Conservation (phyloP, 345 rosid species). For the Luvunga scandens region DNA sequence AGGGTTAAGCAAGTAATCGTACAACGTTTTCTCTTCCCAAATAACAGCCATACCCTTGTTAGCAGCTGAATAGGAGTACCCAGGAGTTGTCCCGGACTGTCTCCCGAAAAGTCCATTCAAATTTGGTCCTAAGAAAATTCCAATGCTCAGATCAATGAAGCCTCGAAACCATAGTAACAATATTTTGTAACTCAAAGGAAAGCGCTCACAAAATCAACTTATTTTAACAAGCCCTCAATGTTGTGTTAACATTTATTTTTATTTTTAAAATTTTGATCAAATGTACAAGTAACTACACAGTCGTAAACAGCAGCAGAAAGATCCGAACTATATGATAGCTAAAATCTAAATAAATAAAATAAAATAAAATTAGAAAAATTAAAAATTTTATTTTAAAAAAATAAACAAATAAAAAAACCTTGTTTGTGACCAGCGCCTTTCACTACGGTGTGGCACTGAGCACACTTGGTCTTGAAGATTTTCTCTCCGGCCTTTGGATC, state of each 20-base stretch:
- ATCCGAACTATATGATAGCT: no score
- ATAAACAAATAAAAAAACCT: conserved; percentile 26
- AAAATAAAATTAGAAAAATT: not conserved
- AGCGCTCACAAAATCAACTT: no score
- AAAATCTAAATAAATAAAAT: no score
- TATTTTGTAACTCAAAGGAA: no score
- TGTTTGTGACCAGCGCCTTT: conserved; percentile 69
- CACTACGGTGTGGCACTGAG: conserved; percentile 69
- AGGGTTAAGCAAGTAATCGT: conserved; percentile 81
- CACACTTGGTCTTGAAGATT: conserved; percentile 68
- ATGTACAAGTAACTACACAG: no score
- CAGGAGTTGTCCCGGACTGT: conserved; percentile 76
- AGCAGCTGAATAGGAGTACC: conserved; percentile 83
- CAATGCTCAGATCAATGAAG: not conserved
- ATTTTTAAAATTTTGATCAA: no score
- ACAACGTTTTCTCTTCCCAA: conserved; percentile 77
- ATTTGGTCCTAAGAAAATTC: conserved; percentile 61
- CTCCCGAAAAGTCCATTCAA: conserved; percentile 84
- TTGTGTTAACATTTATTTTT: no score
- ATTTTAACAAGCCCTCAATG: no score
- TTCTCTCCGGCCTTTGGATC: conserved; percentile 58
- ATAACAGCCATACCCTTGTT: conserved; percentile 81
- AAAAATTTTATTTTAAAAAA: no score
- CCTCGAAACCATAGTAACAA: not conserved
- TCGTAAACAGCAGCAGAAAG: no score